Conservation (phyloP, 2,329 filamentous ascomycete species). For the Aspergillus texensis region DNA sequence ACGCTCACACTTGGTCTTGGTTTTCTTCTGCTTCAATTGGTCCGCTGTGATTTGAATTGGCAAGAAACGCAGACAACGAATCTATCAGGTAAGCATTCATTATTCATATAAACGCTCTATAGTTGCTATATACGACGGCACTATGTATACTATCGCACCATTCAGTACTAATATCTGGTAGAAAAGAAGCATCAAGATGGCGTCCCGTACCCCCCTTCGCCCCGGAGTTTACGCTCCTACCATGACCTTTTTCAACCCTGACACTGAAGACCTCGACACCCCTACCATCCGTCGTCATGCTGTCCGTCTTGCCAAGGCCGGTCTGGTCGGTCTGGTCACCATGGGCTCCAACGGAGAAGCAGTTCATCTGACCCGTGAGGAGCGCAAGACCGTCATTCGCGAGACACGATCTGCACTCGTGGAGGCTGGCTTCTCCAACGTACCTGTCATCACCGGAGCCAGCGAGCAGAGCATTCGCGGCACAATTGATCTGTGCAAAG, state of each 20-base stretch:
- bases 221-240: slow-evolving; percentile 86
- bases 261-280: slow-evolving; percentile 83
- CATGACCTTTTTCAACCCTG: slow-evolving; percentile 85
- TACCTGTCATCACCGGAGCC: slow-evolving; percentile 81
- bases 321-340: slow-evolving; percentile 78
- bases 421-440: slow-evolving; percentile 72
- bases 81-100: background rate
- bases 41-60: background rate
- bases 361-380: slow-evolving; percentile 76
- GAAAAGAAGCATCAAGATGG: slow-evolving; percentile 17
- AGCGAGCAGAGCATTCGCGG: slow-evolving; percentile 80
- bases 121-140: background rate
- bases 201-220: slow-evolving; percentile 63
- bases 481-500: slow-evolving; percentile 73
- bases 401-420: slow-evolving; percentile 82
- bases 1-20: background rate
- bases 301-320: slow-evolving; percentile 73
- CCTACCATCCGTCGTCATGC: slow-evolving; percentile 78
- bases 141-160: background rate
- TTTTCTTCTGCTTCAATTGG: background rate
- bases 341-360: slow-evolving; percentile 93
- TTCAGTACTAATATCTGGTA: background rate
- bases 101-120: background rate
- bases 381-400: slow-evolving; percentile 73
- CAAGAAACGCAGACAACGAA: background rate